Percentiles rank a stretch among this genome's conserved stretches.
Conservation (phyloP, 148 eudicot genomes). For the Vaccinium corymbosum region DNA sequence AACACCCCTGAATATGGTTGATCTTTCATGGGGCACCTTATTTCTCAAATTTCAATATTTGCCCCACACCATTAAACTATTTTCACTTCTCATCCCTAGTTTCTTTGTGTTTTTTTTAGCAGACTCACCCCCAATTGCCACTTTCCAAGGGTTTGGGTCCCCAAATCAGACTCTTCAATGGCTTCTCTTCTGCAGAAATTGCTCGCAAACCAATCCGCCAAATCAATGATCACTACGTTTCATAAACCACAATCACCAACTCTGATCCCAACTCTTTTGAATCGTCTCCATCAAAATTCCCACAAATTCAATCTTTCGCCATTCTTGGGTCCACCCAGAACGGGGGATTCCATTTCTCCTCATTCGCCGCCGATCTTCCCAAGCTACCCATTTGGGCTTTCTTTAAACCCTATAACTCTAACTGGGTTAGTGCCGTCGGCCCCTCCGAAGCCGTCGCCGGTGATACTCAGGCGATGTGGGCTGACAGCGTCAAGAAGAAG, state of each 20-base stretch:
- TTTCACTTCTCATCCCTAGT: too few relatives aligned
- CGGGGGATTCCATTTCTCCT: conserved; percentile 9
- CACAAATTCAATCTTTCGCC: neutral
- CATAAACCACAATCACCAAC: conserved; percentile 9
- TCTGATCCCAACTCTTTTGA: neutral
- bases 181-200: conserved; percentile 18
- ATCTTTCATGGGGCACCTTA: too few relatives aligned
- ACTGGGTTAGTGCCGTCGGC: conserved; percentile 14
- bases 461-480: conserved; percentile 29
- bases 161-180: too few relatives aligned
- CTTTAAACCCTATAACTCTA: conserved; percentile 21
- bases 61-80: too few relatives aligned
- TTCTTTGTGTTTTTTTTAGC: too few relatives aligned
- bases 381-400: conserved; percentile 25
- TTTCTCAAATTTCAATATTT: too few relatives aligned
- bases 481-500: conserved; percentile 48
- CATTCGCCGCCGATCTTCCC: conserved; percentile 21
- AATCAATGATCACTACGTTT: conserved; percentile 14
- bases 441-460: conserved; percentile 9
- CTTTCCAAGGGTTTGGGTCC: neutral
- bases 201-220: conserved; percentile 21
- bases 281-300: conserved; percentile 2
- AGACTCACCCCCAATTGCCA: too few relatives aligned
- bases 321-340: neutral
- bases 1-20: too few relatives aligned